These are phyloP conservation scores for Gonium pectorale DNA, from an alignment of 139 green algal genomes.

Conservation along the genomic window DNA sequence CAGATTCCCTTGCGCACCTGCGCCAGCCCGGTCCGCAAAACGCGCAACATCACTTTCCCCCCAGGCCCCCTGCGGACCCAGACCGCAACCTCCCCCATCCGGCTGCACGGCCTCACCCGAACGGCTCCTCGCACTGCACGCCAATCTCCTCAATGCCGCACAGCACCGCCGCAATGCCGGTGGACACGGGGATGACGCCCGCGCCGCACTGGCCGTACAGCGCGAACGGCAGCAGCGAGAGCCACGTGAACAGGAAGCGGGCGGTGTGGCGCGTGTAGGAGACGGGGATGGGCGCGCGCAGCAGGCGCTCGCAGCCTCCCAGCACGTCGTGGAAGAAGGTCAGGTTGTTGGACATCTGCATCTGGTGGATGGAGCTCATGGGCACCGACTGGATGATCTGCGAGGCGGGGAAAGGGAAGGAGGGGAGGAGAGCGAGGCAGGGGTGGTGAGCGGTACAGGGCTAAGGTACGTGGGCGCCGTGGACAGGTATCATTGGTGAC, in stretches of 20 bases:
- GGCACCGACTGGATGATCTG: constrained; percentile 53
- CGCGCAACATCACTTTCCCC: too few relatives aligned
- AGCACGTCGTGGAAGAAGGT: constrained; percentile 79
- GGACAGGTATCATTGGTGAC: too few relatives aligned
- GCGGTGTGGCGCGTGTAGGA: constrained; percentile 78
- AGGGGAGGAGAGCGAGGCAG: too few relatives aligned
- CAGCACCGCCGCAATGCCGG: constrained; percentile 77
- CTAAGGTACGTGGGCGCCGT: background rate
- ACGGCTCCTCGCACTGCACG: constrained; percentile 73
- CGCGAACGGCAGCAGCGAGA: constrained; percentile 76
- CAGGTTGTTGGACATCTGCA: constrained; percentile 71
- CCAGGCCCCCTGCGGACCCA: too few relatives aligned
- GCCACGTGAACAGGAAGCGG: constrained; percentile 82
- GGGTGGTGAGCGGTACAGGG: too few relatives aligned
- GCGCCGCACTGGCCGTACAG: constrained; percentile 75
- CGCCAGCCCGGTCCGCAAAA: too few relatives aligned
- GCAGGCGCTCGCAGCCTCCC: constrained; percentile 78
- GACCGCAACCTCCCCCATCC: too few relatives aligned
- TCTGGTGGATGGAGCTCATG: constrained; percentile 46
- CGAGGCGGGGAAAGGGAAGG: background rate
- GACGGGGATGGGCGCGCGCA: constrained; percentile 80
- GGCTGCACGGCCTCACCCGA: constrained; percentile 57
- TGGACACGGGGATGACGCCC: constrained; percentile 64
- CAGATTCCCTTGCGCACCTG: too few relatives aligned
- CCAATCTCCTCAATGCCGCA: constrained; percentile 91